phyloP scores from a whole-genome alignment of 2,329 filamentous ascomycete genomes.

The Talaromyces rugulosus region DNA sequence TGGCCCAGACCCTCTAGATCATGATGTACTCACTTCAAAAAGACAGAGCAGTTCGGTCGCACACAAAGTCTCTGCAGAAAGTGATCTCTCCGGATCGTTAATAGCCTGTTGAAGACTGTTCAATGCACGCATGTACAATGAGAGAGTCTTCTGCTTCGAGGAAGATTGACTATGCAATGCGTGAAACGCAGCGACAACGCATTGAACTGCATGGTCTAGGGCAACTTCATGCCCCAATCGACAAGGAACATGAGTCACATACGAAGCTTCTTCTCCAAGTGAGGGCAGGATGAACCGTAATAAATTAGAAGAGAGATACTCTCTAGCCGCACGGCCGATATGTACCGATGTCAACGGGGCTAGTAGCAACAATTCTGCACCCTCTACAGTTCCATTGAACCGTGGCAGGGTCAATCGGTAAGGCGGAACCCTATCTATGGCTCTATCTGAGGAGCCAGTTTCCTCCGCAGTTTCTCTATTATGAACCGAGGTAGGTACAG shows the following conservation, averaged over 20 bases:
- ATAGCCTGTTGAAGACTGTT: background rate
- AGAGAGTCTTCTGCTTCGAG: background rate
- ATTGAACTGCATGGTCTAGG: background rate
- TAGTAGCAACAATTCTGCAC: background rate
- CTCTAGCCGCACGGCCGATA: background rate
- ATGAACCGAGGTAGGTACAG: background rate
- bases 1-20: background rate
- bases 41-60: background rate
- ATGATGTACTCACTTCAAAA: background rate
- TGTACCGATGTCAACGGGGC: background rate
- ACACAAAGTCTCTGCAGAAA: background rate
- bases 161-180: background rate
- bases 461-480: background rate
- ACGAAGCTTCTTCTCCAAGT: background rate
- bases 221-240: background rate
- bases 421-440: background rate
- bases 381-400: background rate
- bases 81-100: background rate
- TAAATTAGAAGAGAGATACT: background rate
- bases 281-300: background rate
- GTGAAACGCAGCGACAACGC: background rate
- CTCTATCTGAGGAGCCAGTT: constrained; percentile 9
- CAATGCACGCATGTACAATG: background rate
- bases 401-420: background rate
- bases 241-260: background rate